A percentile compares a stretch with the other conserved stretches of the same genome.
These are phyloP conservation scores for Auriscalpium orientale DNA, from an alignment of 768 basidiomycete species.

Conservation along the genomic window DNA sequence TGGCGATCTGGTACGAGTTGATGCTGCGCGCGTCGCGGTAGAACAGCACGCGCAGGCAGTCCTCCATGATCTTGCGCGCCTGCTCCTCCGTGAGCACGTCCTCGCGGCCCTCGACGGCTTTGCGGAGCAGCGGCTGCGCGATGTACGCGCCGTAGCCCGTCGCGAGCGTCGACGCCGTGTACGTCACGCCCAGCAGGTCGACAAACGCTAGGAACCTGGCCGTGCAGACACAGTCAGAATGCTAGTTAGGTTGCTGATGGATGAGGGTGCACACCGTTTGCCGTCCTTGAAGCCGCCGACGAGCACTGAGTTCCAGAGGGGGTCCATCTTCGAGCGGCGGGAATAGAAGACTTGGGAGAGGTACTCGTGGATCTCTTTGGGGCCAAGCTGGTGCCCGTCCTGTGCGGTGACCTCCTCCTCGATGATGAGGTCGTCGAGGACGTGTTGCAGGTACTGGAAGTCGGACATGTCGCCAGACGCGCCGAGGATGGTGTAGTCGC, in stretches of 20 bases:
- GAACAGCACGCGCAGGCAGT: conserved; percentile 88
- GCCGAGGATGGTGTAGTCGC: conserved; percentile 78
- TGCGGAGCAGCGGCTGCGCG: conserved; percentile 86
- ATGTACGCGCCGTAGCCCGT: conserved; percentile 93
- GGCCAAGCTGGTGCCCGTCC: conserved; percentile 81
- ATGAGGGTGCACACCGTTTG: conserved; percentile 46
- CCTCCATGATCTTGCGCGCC: conserved; percentile 69
- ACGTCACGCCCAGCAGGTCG: conserved; percentile 94
- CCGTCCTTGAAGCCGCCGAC: conserved; percentile 89
- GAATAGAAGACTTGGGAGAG: conserved; percentile 87
- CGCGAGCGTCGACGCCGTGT: conserved; percentile 85
- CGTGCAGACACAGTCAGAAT: background rate
- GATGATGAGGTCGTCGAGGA: conserved; percentile 70
- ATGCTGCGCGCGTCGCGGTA: conserved; percentile 94
- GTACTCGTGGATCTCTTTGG: conserved; percentile 88
- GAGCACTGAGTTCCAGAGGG: conserved; percentile 90
- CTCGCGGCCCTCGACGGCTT: conserved; percentile 80
- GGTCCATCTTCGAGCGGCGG: conserved; percentile 81
- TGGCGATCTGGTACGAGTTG: conserved; percentile 97
- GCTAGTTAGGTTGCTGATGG: background rate
- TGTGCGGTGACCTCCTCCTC: conserved; percentile 67
- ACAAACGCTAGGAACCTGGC: conserved; percentile 87
- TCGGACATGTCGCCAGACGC: conserved; percentile 97
- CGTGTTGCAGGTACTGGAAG: conserved; percentile 83
- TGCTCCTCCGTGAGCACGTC: conserved; percentile 70